Base-by-base conservation (phyloP, 441 rosid genomes). In the Erodium trifolium region DNA sequence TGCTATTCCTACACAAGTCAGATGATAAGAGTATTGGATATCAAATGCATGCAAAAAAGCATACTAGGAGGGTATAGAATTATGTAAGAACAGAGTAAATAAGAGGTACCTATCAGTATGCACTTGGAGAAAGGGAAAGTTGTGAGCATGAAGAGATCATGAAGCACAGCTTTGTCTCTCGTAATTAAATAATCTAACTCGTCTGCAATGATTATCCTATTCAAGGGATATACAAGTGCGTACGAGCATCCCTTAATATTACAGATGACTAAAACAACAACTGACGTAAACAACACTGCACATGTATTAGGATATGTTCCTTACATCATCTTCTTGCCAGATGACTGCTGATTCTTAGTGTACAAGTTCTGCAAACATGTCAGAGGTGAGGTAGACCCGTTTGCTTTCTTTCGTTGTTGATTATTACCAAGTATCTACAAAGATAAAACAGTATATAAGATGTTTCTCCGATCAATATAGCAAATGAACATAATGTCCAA, bases 141-240 rank as follows among this genome's bases (percentile, higher is more conserved):
- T 76, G 95, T 89, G 51, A 91, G 94, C 95, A 88, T 86, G 79
- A 91, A 93, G 67, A 93, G 91, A 82, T 93, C 97, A 72, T 91
- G 88, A 63, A 93, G 96, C 66, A 93, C 91, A 71, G 83, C 89
- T 5, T 91, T 76, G 77, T 93, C 98, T 74, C 75, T 88, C 10
- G 96, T 91, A 51, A 93, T 88, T 78, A 93, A 77, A 76, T 86
- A 93, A 75, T 91, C 98, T 84, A 93, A 76, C 80, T 91, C 98
- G 76, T 91, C 97, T 16, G 87, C 94, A 77, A 91, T 83, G 35
- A 91, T 68, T 7, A 93, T 69, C 88, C 97, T 89, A 71, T 60
- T 37, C 73, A 1, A 49, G 57, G n/a, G 16, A 49, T 13, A 49
- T 49, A 31, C 66, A 41, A 55, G 19, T 2, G 27, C 57, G 18